Conservation (phyloP, 1,284 basidiomycete species). For the Ustilago tritici region DNA sequence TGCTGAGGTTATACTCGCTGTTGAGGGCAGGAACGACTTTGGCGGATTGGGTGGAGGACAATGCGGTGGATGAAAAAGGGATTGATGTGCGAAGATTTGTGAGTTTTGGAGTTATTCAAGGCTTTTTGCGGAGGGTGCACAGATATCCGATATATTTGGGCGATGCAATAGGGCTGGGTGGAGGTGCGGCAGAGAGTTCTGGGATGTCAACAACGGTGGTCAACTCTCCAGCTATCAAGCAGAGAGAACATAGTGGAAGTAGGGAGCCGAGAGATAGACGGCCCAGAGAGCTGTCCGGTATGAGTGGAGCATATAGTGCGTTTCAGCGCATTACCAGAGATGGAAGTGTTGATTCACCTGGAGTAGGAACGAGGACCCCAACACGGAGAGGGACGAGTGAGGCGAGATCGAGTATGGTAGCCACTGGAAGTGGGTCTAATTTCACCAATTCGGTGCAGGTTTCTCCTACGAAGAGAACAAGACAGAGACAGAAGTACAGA, state of each 20-base stretch:
- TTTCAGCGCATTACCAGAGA: slow-evolving; percentile 40
- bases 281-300: slow-evolving; percentile 41
- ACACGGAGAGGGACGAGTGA: slow-evolving; percentile 19
- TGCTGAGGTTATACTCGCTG: slow-evolving; percentile 86
- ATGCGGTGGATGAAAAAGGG: slow-evolving; percentile 75
- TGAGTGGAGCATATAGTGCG: slow-evolving; percentile 32
- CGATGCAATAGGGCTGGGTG: slow-evolving; percentile 9
- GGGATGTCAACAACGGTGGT: slow-evolving; percentile 26
- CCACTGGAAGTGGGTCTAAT: slow-evolving; percentile 28
- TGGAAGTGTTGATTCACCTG: slow-evolving; percentile 43
- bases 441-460: slow-evolving; percentile 28
- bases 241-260: slow-evolving; percentile 44
- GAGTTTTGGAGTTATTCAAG: slow-evolving; percentile 99
- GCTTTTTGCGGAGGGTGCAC: slow-evolving; percentile 90
- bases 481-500: slow-evolving; percentile 33
- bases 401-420: slow-evolving; percentile 27
- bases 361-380: slow-evolving; percentile 24
- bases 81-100: slow-evolving; percentile 93
- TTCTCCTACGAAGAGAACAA: slow-evolving; percentile 40
- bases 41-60: slow-evolving; percentile 86
- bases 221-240: slow-evolving; percentile 30
- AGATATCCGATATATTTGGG: slow-evolving; percentile 83
- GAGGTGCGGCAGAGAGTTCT: slow-evolving; percentile 19
- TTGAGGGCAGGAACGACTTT: slow-evolving; percentile 87
- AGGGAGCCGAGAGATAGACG: slow-evolving; percentile 46